Evolutionary conservation across 139 green algal species (phyloP).

Genomic region (Edaphochlamys debaryana): DNA sequence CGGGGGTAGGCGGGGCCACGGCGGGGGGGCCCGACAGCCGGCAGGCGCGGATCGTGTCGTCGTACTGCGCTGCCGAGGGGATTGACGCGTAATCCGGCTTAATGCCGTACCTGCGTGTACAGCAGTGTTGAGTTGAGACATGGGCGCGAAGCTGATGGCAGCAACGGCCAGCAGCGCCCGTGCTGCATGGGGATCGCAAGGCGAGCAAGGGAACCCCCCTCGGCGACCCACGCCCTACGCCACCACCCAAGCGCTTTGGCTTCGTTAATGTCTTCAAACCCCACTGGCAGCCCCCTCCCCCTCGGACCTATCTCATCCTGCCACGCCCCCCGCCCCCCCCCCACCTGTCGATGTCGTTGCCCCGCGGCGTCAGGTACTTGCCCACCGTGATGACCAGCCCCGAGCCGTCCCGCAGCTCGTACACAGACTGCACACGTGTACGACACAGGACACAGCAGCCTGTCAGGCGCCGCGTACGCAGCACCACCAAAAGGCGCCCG

Average conservation of each 20-base stretch:
- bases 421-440: too few relatives aligned
- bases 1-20: not conserved
- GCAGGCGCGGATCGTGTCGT: conserved; percentile 15
- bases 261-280: not conserved
- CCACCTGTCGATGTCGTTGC: conserved; percentile 63
- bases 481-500: too few relatives aligned
- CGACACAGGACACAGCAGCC: too few relatives aligned
- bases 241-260: not conserved
- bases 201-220: not conserved
- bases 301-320: not conserved
- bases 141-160: too few relatives aligned
- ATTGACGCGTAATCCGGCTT: conserved; percentile 48
- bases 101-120: conserved; percentile 40
- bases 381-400: conserved; percentile 94
- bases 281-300: too few relatives aligned
- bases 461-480: too few relatives aligned
- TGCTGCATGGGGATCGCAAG: not conserved
- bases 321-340: not conserved
- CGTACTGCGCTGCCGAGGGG: conserved; percentile 22
- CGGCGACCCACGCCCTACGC: not conserved
- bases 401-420: conserved; percentile 91
- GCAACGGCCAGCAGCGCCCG: too few relatives aligned
- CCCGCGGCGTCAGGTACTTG: conserved; percentile 92
- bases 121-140: too few relatives aligned
- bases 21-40: not conserved